Conservation (phyloP, 2,329 filamentous ascomycete species). For the Venturia nashicola region DNA sequence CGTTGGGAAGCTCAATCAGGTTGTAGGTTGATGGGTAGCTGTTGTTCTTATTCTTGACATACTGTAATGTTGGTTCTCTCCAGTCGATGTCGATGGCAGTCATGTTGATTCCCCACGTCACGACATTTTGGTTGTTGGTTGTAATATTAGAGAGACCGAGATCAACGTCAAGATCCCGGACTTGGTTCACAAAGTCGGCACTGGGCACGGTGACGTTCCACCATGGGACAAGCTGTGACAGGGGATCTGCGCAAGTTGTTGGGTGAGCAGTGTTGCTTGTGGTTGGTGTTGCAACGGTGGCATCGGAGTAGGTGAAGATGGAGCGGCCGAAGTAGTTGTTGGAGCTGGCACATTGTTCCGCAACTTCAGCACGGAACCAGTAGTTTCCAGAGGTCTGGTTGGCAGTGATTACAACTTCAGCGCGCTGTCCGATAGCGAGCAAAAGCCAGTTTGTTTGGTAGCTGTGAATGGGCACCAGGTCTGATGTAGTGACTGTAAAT, state of each 20-base stretch:
- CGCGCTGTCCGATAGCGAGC: constrained; percentile 32
- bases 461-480: constrained; percentile 13
- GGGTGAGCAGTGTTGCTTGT: constrained; percentile 15
- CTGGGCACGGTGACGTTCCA: constrained; percentile 25
- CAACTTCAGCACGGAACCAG: constrained; percentile 32
- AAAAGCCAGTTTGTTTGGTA: constrained; percentile 23
- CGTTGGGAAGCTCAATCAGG: constrained; percentile 27
- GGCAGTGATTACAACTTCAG: constrained; percentile 34
- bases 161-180: constrained; percentile 22
- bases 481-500: constrained; percentile 10
- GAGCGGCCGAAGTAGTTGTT: constrained; percentile 22
- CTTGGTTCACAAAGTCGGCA: constrained; percentile 19
- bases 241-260: constrained; percentile 20
- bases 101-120: constrained; percentile 28
- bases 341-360: constrained; percentile 22
- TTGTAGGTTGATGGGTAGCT: constrained; percentile 27
- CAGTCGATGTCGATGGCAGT: constrained; percentile 30
- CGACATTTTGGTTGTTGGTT: constrained; percentile 25
- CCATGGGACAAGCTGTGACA: constrained; percentile 16
- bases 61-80: constrained; percentile 32
- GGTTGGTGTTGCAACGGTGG: constrained; percentile 13
- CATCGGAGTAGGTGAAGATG: constrained; percentile 24
- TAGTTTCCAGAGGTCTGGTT: constrained; percentile 31
- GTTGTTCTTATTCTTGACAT: constrained; percentile 28
- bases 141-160: constrained; percentile 19